A percentile compares a stretch with the other conserved stretches of the same genome.
phyloP scores from a whole-genome alignment of 257 asterid species.

The Anisodus tanguticus region DNA sequence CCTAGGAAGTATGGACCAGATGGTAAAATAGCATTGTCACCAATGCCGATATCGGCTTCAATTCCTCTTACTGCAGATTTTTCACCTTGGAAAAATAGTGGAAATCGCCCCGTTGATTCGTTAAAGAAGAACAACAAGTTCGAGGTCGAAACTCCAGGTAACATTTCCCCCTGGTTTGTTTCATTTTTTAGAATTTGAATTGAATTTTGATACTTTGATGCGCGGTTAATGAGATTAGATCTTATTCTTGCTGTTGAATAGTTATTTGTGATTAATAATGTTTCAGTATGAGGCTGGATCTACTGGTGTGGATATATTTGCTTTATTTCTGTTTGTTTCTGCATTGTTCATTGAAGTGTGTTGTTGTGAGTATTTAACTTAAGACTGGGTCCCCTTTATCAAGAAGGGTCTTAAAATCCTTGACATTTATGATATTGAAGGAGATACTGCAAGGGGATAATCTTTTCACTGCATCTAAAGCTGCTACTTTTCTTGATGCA shows the following conservation, averaged over 20 bases:
- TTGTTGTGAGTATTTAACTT: constrained; percentile 41
- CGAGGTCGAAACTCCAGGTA: constrained; percentile 70
- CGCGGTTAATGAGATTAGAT: not conserved
- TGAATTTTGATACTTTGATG: not conserved
- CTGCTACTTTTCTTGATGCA: constrained; percentile 26
- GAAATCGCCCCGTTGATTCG: constrained; percentile 50
- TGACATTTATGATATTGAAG: constrained; percentile 36
- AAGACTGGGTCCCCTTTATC: constrained; percentile 52
- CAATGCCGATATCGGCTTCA: constrained; percentile 98
- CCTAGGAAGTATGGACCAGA: constrained; percentile 79
- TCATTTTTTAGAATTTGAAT: not conserved
- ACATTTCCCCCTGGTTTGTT: not conserved
- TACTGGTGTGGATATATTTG: constrained; percentile 43
- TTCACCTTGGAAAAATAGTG: constrained; percentile 64
- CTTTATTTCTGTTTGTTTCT: constrained; percentile 41
- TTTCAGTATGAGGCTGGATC: constrained; percentile 49
- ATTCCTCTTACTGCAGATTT: constrained; percentile 82
- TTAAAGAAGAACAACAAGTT: constrained; percentile 74
- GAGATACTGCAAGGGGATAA: constrained; percentile 27
- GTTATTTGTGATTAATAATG: constrained; percentile 26
- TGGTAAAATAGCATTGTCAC: constrained; percentile 70
- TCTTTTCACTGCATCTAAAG: constrained; percentile 32
- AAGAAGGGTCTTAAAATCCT: constrained; percentile 42
- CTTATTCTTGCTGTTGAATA: not conserved
- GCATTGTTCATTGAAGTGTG: constrained; percentile 40